Evolutionary conservation across 768 basidiomycete genomes (phyloP).

Genomic region (Bullera alba): DNA sequence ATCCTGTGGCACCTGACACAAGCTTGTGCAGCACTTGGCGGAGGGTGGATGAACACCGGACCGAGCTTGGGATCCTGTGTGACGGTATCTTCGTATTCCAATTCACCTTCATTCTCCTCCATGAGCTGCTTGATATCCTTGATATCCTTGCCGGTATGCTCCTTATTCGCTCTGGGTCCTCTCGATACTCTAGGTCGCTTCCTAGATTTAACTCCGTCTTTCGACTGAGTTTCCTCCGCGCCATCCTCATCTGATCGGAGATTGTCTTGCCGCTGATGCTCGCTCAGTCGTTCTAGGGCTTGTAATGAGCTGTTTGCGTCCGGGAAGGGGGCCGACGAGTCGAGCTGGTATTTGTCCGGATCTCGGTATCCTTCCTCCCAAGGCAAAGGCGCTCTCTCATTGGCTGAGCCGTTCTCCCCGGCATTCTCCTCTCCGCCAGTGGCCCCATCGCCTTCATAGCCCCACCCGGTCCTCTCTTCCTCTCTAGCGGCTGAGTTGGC

Average conservation of each 20-base stretch:
- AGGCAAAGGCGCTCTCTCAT: not conserved
- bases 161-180: slow-evolving; percentile 10
- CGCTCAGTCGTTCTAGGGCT: not conserved
- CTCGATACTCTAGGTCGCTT: slow-evolving; percentile 11
- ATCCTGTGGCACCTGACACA: slow-evolving; percentile 37
- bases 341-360: not conserved
- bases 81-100: slow-evolving; percentile 29
- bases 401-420: too few species aligned
- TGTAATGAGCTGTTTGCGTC: not conserved
- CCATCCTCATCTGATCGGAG: not conserved
- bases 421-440: not conserved
- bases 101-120: too few species aligned
- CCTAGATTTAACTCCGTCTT: slow-evolving; percentile 8
- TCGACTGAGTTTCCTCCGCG: not conserved
- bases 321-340: not conserved
- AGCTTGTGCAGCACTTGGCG: slow-evolving; percentile 28
- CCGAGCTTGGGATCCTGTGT: slow-evolving; percentile 25
- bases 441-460: too few species aligned
- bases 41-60: slow-evolving; percentile 33
- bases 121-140: too few species aligned
- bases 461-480: not conserved
- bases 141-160: not conserved
- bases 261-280: not conserved
- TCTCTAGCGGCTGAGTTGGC: slow-evolving; percentile 10
- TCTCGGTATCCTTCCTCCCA: slow-evolving; percentile 25